Evolutionary conservation across 129 eudicot species (phyloP).

Genomic region (Kitagawia praeruptora): DNA sequence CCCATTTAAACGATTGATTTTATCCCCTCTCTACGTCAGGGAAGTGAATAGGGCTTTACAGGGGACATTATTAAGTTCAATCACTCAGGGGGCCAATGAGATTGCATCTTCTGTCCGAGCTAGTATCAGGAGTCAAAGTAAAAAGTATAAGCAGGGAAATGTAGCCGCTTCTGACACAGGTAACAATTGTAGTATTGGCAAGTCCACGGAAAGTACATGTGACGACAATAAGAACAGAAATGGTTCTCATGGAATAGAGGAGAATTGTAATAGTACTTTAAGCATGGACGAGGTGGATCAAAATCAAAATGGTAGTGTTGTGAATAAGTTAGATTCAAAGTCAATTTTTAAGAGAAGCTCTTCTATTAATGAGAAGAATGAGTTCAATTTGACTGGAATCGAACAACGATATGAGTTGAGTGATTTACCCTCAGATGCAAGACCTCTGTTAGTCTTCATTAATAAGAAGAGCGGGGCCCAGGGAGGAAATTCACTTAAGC

Average conservation of each 20-base stretch:
- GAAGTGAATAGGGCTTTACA: slow-evolving; percentile 50
- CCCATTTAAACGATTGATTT: slow-evolving; percentile 67
- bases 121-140: slow-evolving; percentile 79
- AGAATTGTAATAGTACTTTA: slow-evolving; percentile 32
- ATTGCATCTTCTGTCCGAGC: slow-evolving; percentile 98
- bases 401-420: slow-evolving; percentile 67
- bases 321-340: slow-evolving; percentile 37
- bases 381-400: slow-evolving; percentile 36
- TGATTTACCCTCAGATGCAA: slow-evolving; percentile 89
- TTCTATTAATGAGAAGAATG: slow-evolving; percentile 67
- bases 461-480: slow-evolving; percentile 98
- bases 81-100: slow-evolving; percentile 96
- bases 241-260: slow-evolving; percentile 38
- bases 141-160: slow-evolving; percentile 53
- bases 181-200: slow-evolving; percentile 36
- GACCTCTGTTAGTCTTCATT: slow-evolving; percentile 83
- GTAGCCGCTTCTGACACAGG: slow-evolving; percentile 41
- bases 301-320: slow-evolving; percentile 28
- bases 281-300: slow-evolving; percentile 35
- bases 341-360: slow-evolving; percentile 53
- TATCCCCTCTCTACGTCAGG: slow-evolving; percentile 81
- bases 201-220: slow-evolving; percentile 40
- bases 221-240: slow-evolving; percentile 32
- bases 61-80: slow-evolving; percentile 79
- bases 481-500: slow-evolving; percentile 78